Base-by-base conservation (phyloP, 2,329 filamentous ascomycete genomes). In the Monilinia laxa region DNA sequence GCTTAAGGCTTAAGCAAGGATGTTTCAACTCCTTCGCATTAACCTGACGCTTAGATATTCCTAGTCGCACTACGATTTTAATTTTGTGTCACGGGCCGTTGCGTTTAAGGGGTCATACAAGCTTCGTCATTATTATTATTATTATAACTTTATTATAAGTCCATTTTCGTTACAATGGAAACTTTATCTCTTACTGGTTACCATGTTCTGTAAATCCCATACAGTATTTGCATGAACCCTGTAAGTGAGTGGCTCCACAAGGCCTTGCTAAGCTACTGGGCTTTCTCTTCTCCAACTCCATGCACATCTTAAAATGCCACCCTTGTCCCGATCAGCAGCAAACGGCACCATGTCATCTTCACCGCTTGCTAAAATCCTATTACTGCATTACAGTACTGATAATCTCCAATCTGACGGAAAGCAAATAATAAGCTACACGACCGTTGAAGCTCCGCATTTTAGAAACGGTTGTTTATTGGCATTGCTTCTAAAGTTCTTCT, bases 401-500 rank as follows among this genome's bases (percentile, higher is more conserved):
- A 60, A 52, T 60, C 63, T 42, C 55, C 25, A 60, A 65, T 53
- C 63, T 60, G 55, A 65, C 55, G 23, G 25, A 53, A 16, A 54
- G 52, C 12, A 47, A 51, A 52, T 60, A 38, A 38, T 49, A 65
- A 51, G 55, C 54, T 65, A 52, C 28, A 65, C 45, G 45, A 65
- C 54, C 55, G 63, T 65, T 65, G 63, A 60, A 60, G 63, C 63
- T 65, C 55, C 55, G 63, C 55, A 65, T 65, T 65, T 57, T n/a
- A 25, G 51, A 65, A 59, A 60, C 47, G 45, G 42, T 45, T 42
- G 49, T 60, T 53, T 45, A 65, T 54, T 60, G 31, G 63, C 31
- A 53, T 53, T 47, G 31, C 45, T 31, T 59, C 63, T 52, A 60
- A 60, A 28, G 42, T n/a, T 38, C 57, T 51, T 52, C 35, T 42